These are phyloP conservation scores for Didymella pomorum DNA, from an alignment of 2,329 filamentous ascomycete genomes.

Conservation along the genomic window DNA sequence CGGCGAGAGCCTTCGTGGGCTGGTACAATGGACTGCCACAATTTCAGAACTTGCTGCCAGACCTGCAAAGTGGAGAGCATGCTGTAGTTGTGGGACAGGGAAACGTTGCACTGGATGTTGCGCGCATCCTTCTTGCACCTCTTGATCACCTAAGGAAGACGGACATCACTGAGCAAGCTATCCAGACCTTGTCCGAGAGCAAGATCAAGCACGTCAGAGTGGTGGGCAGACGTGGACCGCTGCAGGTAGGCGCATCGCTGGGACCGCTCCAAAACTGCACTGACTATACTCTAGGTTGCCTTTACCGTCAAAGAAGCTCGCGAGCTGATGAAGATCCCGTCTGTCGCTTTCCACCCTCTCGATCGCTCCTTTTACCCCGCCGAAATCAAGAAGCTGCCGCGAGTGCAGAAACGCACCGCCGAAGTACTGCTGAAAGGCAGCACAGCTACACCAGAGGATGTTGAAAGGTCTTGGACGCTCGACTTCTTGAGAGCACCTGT, in stretches of 20 bases:
- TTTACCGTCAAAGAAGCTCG: slow-evolving; percentile 96
- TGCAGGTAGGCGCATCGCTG: slow-evolving; percentile 68
- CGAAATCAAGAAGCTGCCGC: slow-evolving; percentile 73
- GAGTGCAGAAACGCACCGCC: slow-evolving; percentile 78
- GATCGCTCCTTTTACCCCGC: slow-evolving; percentile 71
- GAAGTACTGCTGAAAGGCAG: slow-evolving; percentile 83
- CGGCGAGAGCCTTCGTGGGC: slow-evolving; percentile 90
- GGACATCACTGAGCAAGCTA: slow-evolving; percentile 86
- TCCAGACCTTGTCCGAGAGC: slow-evolving; percentile 76
- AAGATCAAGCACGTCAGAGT: slow-evolving; percentile 81
- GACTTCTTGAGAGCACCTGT: slow-evolving; percentile 84
- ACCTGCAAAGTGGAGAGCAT: slow-evolving; percentile 77
- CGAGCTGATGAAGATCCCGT: slow-evolving; percentile 80
- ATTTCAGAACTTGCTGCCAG: slow-evolving; percentile 74
- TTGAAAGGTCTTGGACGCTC: slow-evolving; percentile 78
- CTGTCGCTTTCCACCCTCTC: slow-evolving; percentile 75
- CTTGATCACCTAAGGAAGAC: slow-evolving; percentile 78
- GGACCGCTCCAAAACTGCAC: not conserved
- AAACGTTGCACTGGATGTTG: slow-evolving; percentile 94
- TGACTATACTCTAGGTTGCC: slow-evolving; percentile 69
- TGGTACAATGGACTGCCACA: slow-evolving; percentile 98
- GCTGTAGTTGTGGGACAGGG: slow-evolving; percentile 92
- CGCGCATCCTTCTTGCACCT: slow-evolving; percentile 81
- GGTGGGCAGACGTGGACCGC: slow-evolving; percentile 86
- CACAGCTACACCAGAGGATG: slow-evolving; percentile 55